Percentiles rank a stretch among this genome's conserved stretches.
phyloP scores from a whole-genome alignment of 2,329 filamentous ascomycete species.

The Claviceps sp. region DNA sequence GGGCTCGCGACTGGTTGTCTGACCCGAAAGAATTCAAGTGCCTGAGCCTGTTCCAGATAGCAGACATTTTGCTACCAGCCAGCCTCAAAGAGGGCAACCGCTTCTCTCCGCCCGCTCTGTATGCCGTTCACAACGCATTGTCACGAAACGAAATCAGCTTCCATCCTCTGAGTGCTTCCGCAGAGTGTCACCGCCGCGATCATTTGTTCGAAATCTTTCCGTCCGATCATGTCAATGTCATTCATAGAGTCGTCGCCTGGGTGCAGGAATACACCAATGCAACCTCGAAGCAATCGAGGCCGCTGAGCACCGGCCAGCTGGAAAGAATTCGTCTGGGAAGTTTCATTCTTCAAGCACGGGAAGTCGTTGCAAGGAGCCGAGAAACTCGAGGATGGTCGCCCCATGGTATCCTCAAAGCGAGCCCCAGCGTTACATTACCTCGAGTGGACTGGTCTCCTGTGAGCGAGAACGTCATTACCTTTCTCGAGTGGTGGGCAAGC shows the following conservation, averaged over 20 bases:
- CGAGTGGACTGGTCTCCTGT: conserved; percentile 16
- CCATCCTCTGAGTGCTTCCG: conserved; percentile 33
- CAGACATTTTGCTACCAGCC: conserved; percentile 27
- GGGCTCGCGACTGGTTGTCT: conserved; percentile 28
- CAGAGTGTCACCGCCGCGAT: conserved; percentile 33
- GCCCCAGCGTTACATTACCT: conserved; percentile 12
- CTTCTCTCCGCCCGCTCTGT: conserved; percentile 38
- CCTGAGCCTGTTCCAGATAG: conserved; percentile 37
- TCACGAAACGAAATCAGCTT: conserved; percentile 47
- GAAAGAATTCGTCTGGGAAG: conserved; percentile 16
- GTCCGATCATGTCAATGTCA: conserved; percentile 14
- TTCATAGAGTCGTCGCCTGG: conserved; percentile 19
- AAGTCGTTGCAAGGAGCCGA: conserved; percentile 38
- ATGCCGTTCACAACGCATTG: conserved; percentile 57
- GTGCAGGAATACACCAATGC: conserved; percentile 19
- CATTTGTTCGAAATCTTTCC: conserved; percentile 46
- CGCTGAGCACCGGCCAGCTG: conserved; percentile 9
- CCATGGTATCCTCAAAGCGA: conserved; percentile 29
- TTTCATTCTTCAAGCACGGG: conserved; percentile 37
- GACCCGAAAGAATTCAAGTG: conserved; percentile 25
- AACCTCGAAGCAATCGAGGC: conserved; percentile 8
- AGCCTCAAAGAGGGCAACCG: conserved; percentile 21
- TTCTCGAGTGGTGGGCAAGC: conserved; percentile 56
- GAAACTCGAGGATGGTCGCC: conserved; percentile 33
- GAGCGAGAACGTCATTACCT: conserved; percentile 42